phyloP scores from a whole-genome alignment of 2,329 filamentous ascomycete species.

The Fusarium pilosicola region DNA sequence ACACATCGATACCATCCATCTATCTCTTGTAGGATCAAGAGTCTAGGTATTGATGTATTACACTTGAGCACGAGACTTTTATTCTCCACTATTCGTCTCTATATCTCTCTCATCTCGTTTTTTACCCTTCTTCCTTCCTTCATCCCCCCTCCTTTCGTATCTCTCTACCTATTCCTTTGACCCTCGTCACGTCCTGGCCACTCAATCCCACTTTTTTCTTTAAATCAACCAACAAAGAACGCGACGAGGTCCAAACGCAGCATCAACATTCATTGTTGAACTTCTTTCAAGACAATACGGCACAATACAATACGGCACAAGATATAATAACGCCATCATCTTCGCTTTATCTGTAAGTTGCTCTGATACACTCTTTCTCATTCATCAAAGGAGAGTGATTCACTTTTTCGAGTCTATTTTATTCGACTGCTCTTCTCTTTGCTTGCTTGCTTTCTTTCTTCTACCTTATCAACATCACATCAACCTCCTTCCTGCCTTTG shows the following conservation, averaged over 20 bases:
- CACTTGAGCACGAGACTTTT: slow-evolving; percentile 32
- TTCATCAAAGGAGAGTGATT: slow-evolving; percentile 7
- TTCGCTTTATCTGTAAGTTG: neutral
- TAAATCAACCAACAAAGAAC: slow-evolving; percentile 29
- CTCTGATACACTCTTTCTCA: slow-evolving; percentile 5
- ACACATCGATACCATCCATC: neutral
- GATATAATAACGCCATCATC: slow-evolving; percentile 1
- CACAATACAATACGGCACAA: neutral
- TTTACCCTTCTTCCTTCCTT: neutral
- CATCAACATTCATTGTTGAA: slow-evolving; percentile 8
- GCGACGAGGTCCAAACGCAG: slow-evolving; percentile 12
- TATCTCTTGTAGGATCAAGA: neutral
- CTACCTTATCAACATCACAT: slow-evolving; percentile 1
- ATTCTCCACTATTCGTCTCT: slow-evolving; percentile 30
- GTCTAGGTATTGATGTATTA: slow-evolving; percentile 22
- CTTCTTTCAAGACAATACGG: neutral
- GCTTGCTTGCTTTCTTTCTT: neutral
- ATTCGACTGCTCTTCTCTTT: neutral
- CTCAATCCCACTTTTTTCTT: slow-evolving; percentile 37
- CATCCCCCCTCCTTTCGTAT: slow-evolving; percentile 10
- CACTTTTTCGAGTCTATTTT: neutral
- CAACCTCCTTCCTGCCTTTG: neutral
- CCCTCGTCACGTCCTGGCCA: slow-evolving; percentile 21
- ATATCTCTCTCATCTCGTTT: slow-evolving; percentile 17
- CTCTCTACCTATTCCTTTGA: slow-evolving; percentile 6